Percentiles rank a stretch among this genome's conserved stretches.
Conservation (phyloP, 2,329 filamentous ascomycete species). For the Atkinsonella texensis region DNA sequence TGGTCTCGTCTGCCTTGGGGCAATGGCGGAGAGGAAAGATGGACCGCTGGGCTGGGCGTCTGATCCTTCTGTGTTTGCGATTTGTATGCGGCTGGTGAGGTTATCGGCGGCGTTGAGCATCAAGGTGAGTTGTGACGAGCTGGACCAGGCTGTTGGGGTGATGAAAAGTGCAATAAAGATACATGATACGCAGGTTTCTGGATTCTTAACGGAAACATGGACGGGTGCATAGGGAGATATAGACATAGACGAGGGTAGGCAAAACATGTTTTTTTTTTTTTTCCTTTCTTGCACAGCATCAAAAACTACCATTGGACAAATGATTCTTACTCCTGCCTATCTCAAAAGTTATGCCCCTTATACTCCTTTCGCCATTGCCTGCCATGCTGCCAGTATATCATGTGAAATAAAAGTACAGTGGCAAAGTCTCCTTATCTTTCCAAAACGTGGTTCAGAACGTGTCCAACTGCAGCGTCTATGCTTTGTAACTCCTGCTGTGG, state of each 20-base stretch:
- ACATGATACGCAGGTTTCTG: constrained; percentile 13
- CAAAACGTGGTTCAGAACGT: background rate
- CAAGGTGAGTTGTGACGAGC: background rate
- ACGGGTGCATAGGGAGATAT: background rate
- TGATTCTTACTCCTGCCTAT: background rate
- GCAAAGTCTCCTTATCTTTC: background rate
- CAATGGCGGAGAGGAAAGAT: constrained; percentile 31
- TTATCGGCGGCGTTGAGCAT: constrained; percentile 23
- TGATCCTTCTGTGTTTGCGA: constrained; percentile 53
- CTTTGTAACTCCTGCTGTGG: no score
- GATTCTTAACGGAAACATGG: constrained; percentile 15
- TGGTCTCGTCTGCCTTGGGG: constrained; percentile 34
- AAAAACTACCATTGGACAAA: background rate
- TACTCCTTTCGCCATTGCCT: background rate
- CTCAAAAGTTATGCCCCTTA: background rate
- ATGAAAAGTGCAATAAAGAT: constrained; percentile 3
- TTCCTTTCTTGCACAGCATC: no score
- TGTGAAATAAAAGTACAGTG: background rate
- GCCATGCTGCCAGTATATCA: background rate
- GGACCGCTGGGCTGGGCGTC: constrained; percentile 64
- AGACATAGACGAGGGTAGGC: background rate
- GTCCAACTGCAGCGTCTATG: background rate
- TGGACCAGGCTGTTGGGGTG: constrained; percentile 8
- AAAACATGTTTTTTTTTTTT: background rate
- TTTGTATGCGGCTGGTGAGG: constrained; percentile 38